phyloP scores from a whole-genome alignment of 768 basidiomycete species.

The Naganishia onofrii region DNA sequence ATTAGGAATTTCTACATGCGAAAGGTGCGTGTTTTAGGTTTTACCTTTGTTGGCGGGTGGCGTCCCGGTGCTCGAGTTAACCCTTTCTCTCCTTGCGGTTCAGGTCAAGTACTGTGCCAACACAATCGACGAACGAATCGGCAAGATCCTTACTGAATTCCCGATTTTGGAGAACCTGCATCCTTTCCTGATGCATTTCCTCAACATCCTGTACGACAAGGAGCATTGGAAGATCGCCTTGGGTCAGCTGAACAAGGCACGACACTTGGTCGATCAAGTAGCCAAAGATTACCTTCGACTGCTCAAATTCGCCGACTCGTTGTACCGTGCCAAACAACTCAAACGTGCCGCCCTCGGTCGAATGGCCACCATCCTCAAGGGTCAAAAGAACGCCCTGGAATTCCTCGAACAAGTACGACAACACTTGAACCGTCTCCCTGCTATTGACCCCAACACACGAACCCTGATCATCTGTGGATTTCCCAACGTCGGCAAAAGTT shows the following conservation, averaged over 20 bases:
- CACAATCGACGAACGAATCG: slow-evolving; percentile 53
- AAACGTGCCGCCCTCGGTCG: slow-evolving; percentile 96
- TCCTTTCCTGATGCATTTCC: slow-evolving; percentile 88
- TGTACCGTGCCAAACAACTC: slow-evolving; percentile 98
- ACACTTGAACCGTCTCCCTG: slow-evolving; percentile 95
- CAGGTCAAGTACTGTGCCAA: slow-evolving; percentile 25
- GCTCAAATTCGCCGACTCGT: slow-evolving; percentile 94
- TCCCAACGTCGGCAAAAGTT: slow-evolving; percentile 98
- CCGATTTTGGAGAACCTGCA: slow-evolving; percentile 97
- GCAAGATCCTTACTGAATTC: slow-evolving; percentile 89
- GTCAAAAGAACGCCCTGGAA: slow-evolving; percentile 96
- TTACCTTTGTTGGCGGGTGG: no score
- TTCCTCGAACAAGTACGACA: slow-evolving; percentile 99
- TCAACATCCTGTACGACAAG: slow-evolving; percentile 99
- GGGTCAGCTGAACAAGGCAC: slow-evolving; percentile 90
- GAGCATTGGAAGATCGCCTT: slow-evolving; percentile 99
- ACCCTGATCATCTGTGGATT: slow-evolving; percentile 98
- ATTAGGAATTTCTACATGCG: slow-evolving; percentile 96
- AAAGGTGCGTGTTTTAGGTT: slow-evolving; percentile 82
- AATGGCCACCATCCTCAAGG: slow-evolving; percentile 98
- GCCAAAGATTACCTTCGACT: slow-evolving; percentile 95
- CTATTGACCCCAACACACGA: slow-evolving; percentile 96
- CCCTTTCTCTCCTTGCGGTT: no score
- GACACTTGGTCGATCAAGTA: slow-evolving; percentile 94
- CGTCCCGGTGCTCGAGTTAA: no score